These are phyloP conservation scores for Paraphaeosphaeria sporulosa DNA, from an alignment of 2,329 filamentous ascomycete species.

Conservation along the genomic window DNA sequence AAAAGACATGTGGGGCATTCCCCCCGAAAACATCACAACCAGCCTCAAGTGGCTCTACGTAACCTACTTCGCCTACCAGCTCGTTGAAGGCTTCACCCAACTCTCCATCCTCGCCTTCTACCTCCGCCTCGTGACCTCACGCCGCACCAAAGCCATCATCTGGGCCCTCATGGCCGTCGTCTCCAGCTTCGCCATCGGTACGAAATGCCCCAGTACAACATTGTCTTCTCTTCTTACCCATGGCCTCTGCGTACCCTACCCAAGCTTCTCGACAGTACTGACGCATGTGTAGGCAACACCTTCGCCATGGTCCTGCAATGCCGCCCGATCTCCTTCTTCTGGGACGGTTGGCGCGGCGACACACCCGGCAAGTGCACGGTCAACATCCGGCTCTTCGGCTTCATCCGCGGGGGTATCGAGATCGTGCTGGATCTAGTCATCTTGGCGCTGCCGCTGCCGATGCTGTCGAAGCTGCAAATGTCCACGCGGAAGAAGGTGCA, in stretches of 20 bases:
- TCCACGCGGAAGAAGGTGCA: slow-evolving; percentile 33
- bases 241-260: too few relatives aligned
- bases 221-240: too few relatives aligned
- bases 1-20: slow-evolving; percentile 40
- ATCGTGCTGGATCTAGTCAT: slow-evolving; percentile 36
- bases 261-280: too few relatives aligned
- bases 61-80: slow-evolving; percentile 41
- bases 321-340: slow-evolving; percentile 48
- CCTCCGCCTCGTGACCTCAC: slow-evolving; percentile 38
- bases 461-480: slow-evolving; percentile 35
- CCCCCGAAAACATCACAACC: slow-evolving; percentile 34
- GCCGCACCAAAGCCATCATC: slow-evolving; percentile 22
- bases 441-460: slow-evolving; percentile 31
- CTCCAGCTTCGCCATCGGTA: slow-evolving; percentile 31
- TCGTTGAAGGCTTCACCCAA: slow-evolving; percentile 35
- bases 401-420: slow-evolving; percentile 41
- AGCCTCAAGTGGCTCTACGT: slow-evolving; percentile 40
- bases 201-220: too few relatives aligned
- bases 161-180: slow-evolving; percentile 33
- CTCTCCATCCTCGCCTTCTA: slow-evolving; percentile 44
- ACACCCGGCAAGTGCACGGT: slow-evolving; percentile 42
- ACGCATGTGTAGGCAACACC: slow-evolving; percentile 18
- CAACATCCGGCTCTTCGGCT: slow-evolving; percentile 49
- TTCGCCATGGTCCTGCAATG: slow-evolving; percentile 47
- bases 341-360: slow-evolving; percentile 52